A percentile compares a stretch with the other conserved stretches of the same genome.
Conservation (phyloP, 164 flowering plant species). For the Umbilicus rupestris region DNA sequence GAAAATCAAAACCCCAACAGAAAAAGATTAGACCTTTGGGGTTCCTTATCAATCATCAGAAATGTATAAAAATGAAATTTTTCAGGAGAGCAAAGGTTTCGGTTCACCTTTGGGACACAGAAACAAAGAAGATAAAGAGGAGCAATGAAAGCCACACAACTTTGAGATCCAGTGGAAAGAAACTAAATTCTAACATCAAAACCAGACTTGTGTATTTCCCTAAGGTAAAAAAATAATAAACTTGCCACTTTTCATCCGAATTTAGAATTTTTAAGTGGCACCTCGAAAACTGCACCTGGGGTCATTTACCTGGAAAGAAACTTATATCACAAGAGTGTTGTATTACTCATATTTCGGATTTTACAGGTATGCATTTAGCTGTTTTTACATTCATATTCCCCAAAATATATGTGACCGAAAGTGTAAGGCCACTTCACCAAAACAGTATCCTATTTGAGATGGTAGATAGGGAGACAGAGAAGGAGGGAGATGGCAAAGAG, state of each 20-base stretch:
- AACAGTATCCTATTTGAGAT: background rate
- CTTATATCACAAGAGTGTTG: too few relatives aligned
- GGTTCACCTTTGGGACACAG: slow-evolving; percentile 1
- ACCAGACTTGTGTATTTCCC: too few relatives aligned
- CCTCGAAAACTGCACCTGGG: too few relatives aligned
- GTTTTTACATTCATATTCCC: too few relatives aligned
- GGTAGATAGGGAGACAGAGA: background rate
- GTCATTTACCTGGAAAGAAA: too few relatives aligned
- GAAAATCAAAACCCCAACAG: background rate
- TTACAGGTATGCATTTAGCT: too few relatives aligned
- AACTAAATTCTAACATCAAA: too few relatives aligned
- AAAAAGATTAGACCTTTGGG: background rate
- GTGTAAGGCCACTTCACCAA: background rate
- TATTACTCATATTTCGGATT: too few relatives aligned
- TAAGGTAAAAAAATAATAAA: too few relatives aligned
- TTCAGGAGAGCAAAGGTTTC: background rate
- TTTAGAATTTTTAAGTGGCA: too few relatives aligned
- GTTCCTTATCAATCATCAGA: background rate
- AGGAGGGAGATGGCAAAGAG: background rate
- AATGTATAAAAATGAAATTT: background rate
- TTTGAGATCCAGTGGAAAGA: too few relatives aligned
- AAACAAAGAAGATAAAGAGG: background rate
- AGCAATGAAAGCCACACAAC: background rate
- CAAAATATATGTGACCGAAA: background rate
- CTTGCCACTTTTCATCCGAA: too few relatives aligned